These are phyloP conservation scores for Mitragyna speciosa DNA, from an alignment of 257 asterid genomes.

Conservation along the genomic window DNA sequence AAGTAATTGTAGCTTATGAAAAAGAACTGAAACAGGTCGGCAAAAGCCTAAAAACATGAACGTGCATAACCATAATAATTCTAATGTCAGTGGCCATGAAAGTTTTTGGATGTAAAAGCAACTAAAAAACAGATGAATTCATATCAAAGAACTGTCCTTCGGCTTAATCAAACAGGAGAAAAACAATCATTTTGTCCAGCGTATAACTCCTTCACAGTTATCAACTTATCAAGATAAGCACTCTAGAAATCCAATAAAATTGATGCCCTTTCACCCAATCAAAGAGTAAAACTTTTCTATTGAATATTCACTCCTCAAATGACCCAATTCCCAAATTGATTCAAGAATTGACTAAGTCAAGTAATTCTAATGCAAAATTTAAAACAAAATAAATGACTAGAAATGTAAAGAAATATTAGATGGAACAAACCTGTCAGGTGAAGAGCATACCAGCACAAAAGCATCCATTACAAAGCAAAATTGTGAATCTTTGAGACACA, in stretches of 20 bases:
- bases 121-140: background rate
- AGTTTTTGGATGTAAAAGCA: background rate
- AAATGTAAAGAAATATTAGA: constrained; percentile 17
- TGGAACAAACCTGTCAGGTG: constrained; percentile 81
- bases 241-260: background rate
- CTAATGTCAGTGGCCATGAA: background rate
- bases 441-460: constrained; percentile 93
- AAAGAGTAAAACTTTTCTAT: background rate
- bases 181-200: background rate
- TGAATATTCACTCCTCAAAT: background rate
- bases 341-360: background rate
- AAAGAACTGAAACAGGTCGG: too few species aligned
- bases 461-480: constrained; percentile 77
- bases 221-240: background rate
- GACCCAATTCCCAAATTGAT: background rate
- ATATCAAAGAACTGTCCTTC: background rate
- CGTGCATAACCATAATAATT: background rate
- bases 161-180: background rate
- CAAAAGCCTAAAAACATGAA: too few species aligned
- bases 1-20: too few species aligned
- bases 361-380: background rate
- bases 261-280: background rate
- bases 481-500: constrained; percentile 55
- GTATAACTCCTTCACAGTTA: background rate
- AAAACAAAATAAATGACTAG: background rate